Evolutionary conservation across 225 moss, liverwort and hornwort genomes (phyloP).

Genomic region (Thuidium tamariscinum): DNA sequence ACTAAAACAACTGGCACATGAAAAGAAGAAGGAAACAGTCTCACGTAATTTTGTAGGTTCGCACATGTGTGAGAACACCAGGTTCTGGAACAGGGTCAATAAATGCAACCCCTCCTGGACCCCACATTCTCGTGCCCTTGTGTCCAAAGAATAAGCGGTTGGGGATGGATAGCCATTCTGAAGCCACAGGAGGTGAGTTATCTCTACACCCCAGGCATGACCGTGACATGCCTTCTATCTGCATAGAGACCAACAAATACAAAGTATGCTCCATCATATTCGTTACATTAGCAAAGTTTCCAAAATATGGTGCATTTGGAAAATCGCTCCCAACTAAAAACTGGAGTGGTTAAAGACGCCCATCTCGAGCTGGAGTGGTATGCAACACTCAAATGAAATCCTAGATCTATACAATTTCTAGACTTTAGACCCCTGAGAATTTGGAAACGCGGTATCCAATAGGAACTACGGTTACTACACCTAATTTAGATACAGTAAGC

Average conservation of each 20-base stretch:
- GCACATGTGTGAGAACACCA: slow-evolving; percentile 32
- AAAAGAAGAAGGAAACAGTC: background rate
- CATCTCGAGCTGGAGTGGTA: background rate
- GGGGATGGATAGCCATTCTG: slow-evolving; percentile 43
- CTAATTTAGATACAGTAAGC: background rate
- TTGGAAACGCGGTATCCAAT: background rate
- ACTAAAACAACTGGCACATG: background rate
- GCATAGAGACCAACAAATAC: background rate
- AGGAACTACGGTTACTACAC: background rate
- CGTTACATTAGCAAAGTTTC: background rate
- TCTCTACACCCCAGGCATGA: slow-evolving; percentile 52
- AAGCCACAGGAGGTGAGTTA: slow-evolving; percentile 45
- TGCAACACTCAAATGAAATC: background rate
- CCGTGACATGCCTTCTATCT: slow-evolving; percentile 59
- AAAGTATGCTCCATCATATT: background rate
- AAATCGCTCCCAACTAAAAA: background rate
- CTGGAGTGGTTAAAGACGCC: too few species aligned
- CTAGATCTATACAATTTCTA: background rate
- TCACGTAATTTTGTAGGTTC: slow-evolving; percentile 81
- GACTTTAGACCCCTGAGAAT: background rate
- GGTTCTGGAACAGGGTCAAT: slow-evolving; percentile 49
- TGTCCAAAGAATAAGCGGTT: slow-evolving; percentile 61
- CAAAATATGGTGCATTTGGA: background rate
- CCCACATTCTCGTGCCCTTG: slow-evolving; percentile 38
- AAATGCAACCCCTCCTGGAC: slow-evolving; percentile 76